Conservation (phyloP, 106 monocot genomes). For the Dioscorea alata region DNA sequence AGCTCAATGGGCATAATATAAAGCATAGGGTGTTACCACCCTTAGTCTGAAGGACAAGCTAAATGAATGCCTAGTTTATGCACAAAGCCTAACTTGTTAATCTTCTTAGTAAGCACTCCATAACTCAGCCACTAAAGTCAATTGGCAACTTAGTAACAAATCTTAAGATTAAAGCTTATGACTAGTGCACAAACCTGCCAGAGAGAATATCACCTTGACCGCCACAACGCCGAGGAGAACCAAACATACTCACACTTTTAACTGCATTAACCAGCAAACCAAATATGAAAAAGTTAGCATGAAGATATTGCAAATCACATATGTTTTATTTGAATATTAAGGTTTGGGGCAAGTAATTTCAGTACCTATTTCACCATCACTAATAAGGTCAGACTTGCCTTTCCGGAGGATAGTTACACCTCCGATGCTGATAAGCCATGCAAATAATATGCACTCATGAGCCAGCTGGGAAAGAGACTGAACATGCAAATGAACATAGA, state of each 20-base stretch:
- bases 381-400: conserved; percentile 80
- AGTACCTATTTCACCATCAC: conserved; percentile 74
- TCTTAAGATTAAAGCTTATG: too few relatives aligned
- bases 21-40: too few relatives aligned
- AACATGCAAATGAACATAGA: neutral
- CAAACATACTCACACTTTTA: conserved; percentile 53
- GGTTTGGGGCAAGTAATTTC: neutral
- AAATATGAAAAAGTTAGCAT: neutral
- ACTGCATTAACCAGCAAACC: conserved; percentile 31
- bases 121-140: neutral
- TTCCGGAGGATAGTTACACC: conserved; percentile 81
- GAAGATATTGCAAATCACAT: neutral
- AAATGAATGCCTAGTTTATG: too few relatives aligned
- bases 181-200: conserved; percentile 51
- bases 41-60: too few relatives aligned
- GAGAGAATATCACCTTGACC: conserved; percentile 98
- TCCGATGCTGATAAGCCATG: conserved; percentile 50
- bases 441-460: neutral
- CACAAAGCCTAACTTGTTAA: too few relatives aligned
- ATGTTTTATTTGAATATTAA: neutral
- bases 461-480: too few relatives aligned
- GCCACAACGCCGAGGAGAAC: conserved; percentile 97
- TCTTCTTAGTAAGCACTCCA: too few relatives aligned
- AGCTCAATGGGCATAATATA: too few relatives aligned
- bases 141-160: conserved; percentile 2